Evolutionary conservation across 345 rosid species (phyloP).

Genomic region (Pugionium cornutum): DNA sequence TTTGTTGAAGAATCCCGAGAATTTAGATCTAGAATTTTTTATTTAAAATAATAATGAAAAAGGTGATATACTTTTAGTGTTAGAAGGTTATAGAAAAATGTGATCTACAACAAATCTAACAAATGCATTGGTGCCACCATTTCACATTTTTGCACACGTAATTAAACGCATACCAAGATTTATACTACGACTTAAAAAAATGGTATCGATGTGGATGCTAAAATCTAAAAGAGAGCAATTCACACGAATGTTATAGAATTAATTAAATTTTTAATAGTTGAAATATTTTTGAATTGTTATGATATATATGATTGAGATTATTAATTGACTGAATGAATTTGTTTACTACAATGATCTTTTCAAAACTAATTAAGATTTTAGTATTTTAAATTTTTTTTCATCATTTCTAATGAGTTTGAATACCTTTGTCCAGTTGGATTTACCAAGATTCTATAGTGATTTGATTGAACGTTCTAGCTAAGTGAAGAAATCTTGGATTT

Average conservation of each 20-base stretch:
- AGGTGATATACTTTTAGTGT: conserved; percentile 16
- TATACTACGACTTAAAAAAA: neutral
- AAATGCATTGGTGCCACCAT: conserved; percentile 27
- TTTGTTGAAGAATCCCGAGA: conserved; percentile 8
- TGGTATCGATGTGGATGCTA: neutral
- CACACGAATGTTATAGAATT: neutral
- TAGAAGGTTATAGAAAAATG: conserved; percentile 19
- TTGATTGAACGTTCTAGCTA: conserved; percentile 22
- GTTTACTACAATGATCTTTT: too few species aligned
- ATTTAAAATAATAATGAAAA: neutral
- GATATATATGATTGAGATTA: too few species aligned
- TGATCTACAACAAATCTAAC: conserved; percentile 31
- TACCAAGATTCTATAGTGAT: conserved; percentile 26
- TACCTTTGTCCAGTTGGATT: conserved; percentile 9
- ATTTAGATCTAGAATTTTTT: conserved; percentile 6
- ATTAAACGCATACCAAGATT: neutral
- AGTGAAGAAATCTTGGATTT: conserved; percentile 21
- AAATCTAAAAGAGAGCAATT: neutral
- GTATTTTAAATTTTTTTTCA: too few species aligned
- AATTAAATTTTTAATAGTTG: neutral
- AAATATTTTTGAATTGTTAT: too few species aligned
- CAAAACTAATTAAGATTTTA: too few species aligned
- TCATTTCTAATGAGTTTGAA: neutral
- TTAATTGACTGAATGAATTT: too few species aligned
- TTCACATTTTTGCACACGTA: conserved; percentile 2